Evolutionary conservation across 1,284 basidiomycete species (phyloP).

Genomic region (Trametes pubescens): DNA sequence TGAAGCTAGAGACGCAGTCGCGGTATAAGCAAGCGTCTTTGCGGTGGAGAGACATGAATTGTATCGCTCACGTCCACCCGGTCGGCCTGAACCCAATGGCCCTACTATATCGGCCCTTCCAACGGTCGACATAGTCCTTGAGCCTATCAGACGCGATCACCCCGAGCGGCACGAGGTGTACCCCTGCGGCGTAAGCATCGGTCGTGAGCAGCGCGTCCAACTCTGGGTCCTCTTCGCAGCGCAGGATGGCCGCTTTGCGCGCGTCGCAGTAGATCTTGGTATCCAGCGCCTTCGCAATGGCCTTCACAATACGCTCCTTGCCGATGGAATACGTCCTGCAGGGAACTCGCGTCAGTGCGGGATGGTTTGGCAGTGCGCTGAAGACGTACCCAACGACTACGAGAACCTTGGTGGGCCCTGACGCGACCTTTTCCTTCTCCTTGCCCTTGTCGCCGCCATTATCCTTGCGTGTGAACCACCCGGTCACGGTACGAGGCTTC

Average conservation of each 20-base stretch:
- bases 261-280: slow-evolving; percentile 93
- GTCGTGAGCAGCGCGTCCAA: slow-evolving; percentile 82
- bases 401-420: slow-evolving; percentile 52
- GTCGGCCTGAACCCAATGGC: slow-evolving; percentile 91
- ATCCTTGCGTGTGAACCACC: slow-evolving; percentile 38
- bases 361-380: background rate
- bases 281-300: slow-evolving; percentile 83
- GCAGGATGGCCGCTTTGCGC: slow-evolving; percentile 82
- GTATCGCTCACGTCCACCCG: slow-evolving; percentile 84
- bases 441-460: slow-evolving; percentile 34
- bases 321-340: slow-evolving; percentile 93
- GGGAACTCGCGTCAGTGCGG: background rate
- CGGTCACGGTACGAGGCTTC: slow-evolving; percentile 39
- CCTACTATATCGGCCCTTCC: slow-evolving; percentile 77
- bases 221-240: slow-evolving; percentile 85
- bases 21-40: too few species aligned
- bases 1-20: slow-evolving; percentile 58
- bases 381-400: slow-evolving; percentile 86
- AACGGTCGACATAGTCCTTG: slow-evolving; percentile 79
- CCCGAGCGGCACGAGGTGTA: slow-evolving; percentile 88
- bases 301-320: slow-evolving; percentile 97
- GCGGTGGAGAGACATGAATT: background rate
- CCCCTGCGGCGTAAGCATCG: slow-evolving; percentile 79
- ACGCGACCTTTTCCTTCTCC: slow-evolving; percentile 35
- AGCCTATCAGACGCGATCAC: slow-evolving; percentile 84